phyloP scores from a whole-genome alignment of 2,329 filamentous ascomycete genomes.

The Xenoacremonium recifei region DNA sequence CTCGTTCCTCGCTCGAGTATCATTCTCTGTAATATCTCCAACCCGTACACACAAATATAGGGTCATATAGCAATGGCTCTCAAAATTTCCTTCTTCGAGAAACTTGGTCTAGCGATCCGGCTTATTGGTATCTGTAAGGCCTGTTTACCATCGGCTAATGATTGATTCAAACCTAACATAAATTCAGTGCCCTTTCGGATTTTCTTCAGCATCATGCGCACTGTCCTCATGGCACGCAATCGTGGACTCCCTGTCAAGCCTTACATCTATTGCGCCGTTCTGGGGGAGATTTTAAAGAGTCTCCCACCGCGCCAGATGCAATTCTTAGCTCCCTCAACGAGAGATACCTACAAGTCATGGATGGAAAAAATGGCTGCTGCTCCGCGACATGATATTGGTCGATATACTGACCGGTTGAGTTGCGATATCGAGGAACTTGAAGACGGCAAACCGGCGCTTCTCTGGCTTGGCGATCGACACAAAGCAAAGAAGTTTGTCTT shows the following conservation, averaged over 20 bases:
- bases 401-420: background rate
- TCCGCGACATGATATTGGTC: no score
- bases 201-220: background rate
- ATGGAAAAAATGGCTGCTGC: background rate
- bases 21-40: no score
- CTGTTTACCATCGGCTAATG: background rate
- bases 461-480: background rate
- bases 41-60: no score
- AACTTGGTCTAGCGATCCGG: background rate
- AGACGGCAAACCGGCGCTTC: slow-evolving; percentile 3
- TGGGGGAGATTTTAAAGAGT: slow-evolving; percentile 3
- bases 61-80: background rate
- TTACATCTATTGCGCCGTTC: slow-evolving; percentile 4
- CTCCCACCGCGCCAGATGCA: slow-evolving; percentile 8
- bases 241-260: background rate
- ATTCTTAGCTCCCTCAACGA: slow-evolving; percentile 6
- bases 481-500: background rate
- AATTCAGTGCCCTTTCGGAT: background rate
- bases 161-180: background rate
- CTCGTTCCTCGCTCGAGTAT: no score
- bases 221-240: background rate
- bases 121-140: background rate
- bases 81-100: background rate
- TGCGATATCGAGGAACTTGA: slow-evolving; percentile 8
- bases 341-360: slow-evolving; percentile 6